phyloP scores from a whole-genome alignment of 306 rosid genomes.

The Astragalus membranaceus region DNA sequence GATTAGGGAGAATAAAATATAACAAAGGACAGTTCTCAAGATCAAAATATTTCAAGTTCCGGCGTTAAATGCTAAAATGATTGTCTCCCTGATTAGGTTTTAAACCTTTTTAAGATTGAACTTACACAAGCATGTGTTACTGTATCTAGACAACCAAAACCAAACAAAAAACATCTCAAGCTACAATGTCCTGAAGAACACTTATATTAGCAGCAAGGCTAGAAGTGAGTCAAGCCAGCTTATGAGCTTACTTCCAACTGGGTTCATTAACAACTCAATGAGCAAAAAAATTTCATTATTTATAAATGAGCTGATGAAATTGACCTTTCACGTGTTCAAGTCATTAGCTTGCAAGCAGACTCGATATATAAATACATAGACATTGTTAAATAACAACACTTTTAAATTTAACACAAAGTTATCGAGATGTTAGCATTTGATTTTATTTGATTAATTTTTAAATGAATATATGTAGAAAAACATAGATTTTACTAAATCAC shows the following conservation, averaged over 20 bases:
- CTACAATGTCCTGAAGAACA: neutral
- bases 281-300: neutral
- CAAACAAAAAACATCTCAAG: neutral
- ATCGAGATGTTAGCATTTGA: neutral
- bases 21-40: neutral
- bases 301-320: neutral
- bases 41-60: neutral
- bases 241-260: neutral
- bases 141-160: neutral
- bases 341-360: neutral
- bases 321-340: neutral
- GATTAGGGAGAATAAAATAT: neutral
- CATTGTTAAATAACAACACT: neutral
- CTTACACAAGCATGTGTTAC: neutral
- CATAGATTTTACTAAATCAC: neutral
- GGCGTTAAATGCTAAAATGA: neutral
- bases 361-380: neutral
- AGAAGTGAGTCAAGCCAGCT: neutral
- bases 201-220: neutral
- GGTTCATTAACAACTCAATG: neutral
- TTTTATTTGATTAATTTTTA: neutral
- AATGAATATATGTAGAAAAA: neutral
- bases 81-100: neutral
- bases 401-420: neutral
- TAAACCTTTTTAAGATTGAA: neutral